Conservation (phyloP, 2,329 filamentous ascomycete genomes). For the Colletotrichum magnum region DNA sequence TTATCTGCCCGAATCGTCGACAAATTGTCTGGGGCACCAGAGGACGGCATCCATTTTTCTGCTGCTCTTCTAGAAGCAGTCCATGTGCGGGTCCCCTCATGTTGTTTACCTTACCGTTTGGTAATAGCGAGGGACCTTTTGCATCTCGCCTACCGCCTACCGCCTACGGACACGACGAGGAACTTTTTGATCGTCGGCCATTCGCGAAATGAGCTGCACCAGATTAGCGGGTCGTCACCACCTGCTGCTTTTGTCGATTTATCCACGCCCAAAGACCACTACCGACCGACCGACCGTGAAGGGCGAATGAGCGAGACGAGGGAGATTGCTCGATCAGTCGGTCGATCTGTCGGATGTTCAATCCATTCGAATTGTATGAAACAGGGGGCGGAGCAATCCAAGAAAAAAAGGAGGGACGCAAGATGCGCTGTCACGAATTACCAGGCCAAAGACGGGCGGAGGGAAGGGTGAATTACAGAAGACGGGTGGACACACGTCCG, state of each 20-base stretch:
- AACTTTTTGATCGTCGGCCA: conserved; percentile 21
- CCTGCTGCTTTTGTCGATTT: conserved; percentile 37
- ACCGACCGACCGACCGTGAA: background rate
- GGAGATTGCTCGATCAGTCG: background rate
- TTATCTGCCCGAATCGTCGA: conserved; percentile 28
- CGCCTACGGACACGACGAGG: conserved; percentile 15
- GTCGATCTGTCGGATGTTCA: conserved; percentile 11
- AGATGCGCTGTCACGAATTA: conserved; percentile 29
- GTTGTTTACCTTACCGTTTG: conserved; percentile 42
- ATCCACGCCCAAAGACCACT: conserved; percentile 17
- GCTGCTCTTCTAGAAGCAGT: conserved; percentile 41
- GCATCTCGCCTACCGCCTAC: conserved; percentile 28
- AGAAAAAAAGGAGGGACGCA: conserved; percentile 21
- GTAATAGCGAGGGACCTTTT: conserved; percentile 39
- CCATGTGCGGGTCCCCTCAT: conserved; percentile 28
- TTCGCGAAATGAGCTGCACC: conserved; percentile 26
- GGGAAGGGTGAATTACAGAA: background rate
- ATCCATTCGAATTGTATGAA: conserved; percentile 23
- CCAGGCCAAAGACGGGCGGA: background rate
- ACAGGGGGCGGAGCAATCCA: conserved; percentile 37
- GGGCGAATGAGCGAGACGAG: background rate
- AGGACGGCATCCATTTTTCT: conserved; percentile 14
- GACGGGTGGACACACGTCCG: conserved; percentile 33
- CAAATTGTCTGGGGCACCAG: conserved; percentile 21
- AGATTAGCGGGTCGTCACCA: conserved; percentile 19